Percentiles rank a stretch among this genome's conserved stretches.
Evolutionary conservation across 768 basidiomycete species (phyloP).

Genomic region (Pholiota conissans): DNA sequence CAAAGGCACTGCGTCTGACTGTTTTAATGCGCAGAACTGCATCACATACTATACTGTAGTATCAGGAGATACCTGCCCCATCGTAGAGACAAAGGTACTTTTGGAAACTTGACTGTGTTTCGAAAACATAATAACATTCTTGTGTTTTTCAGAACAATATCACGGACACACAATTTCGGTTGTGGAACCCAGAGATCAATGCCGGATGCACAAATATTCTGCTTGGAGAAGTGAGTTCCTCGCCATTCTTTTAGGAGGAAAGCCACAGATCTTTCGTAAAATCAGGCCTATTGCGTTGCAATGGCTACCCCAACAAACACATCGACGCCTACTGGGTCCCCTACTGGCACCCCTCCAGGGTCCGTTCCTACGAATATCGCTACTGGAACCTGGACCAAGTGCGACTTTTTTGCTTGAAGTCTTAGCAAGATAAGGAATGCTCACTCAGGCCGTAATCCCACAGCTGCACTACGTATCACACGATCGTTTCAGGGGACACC

Average conservation of each 20-base stretch:
- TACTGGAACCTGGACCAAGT: not conserved
- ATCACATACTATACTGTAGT: conserved; percentile 19
- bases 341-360: not conserved
- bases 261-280: not conserved
- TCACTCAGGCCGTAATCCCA: not conserved
- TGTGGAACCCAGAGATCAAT: conserved; percentile 23
- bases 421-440: not conserved
- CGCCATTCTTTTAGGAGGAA: too few relatives aligned
- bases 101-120: too few relatives aligned
- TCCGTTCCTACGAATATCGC: not conserved
- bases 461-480: not conserved
- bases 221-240: conserved; percentile 8
- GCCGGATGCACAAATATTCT: conserved; percentile 15
- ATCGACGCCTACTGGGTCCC: not conserved
- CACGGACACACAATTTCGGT: conserved; percentile 8
- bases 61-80: conserved; percentile 14
- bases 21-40: not conserved
- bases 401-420: too few relatives aligned
- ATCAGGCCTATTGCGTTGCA: not conserved
- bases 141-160: conserved; percentile 7
- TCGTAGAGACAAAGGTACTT: conserved; percentile 10
- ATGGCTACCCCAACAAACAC: not conserved
- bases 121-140: too few relatives aligned
- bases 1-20: not conserved
- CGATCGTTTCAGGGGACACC: not conserved